phyloP scores from a whole-genome alignment of 2,329 filamentous ascomycete genomes.

The Trichophyton simii region DNA sequence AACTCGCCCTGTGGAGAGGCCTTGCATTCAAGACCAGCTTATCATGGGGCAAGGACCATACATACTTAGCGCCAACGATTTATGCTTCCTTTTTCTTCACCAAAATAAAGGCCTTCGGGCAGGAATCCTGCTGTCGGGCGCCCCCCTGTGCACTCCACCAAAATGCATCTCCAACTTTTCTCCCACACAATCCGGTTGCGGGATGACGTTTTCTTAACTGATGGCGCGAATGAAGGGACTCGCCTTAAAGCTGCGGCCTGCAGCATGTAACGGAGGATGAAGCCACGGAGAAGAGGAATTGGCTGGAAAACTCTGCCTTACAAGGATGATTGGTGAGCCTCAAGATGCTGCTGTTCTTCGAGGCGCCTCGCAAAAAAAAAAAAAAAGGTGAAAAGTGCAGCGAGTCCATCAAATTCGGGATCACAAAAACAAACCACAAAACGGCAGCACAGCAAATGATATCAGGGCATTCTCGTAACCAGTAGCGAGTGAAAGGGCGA shows the following conservation, averaged over 20 bases:
- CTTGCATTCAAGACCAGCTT: background rate
- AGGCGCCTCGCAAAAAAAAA: background rate
- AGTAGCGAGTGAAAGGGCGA: background rate
- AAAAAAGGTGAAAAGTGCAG: no score
- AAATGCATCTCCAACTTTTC: background rate
- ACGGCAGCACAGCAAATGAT: background rate
- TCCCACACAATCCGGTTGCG: background rate
- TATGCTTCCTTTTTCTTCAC: background rate
- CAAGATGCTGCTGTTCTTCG: background rate
- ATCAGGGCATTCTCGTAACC: background rate
- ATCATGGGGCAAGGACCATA: background rate
- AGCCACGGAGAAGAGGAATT: background rate
- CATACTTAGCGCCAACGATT: background rate
- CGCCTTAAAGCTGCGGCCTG: background rate
- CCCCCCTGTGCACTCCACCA: background rate
- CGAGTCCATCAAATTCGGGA: background rate
- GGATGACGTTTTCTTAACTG: background rate
- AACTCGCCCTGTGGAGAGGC: background rate
- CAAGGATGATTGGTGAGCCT: background rate
- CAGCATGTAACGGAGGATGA: background rate
- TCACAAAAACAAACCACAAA: background rate
- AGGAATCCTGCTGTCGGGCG: constrained; percentile 2
- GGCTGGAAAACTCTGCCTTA: background rate
- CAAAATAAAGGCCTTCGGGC: background rate
- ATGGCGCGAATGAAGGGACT: background rate